These are phyloP conservation scores for Agrostemma githago DNA, from an alignment of 148 eudicot genomes.

Conservation along the genomic window DNA sequence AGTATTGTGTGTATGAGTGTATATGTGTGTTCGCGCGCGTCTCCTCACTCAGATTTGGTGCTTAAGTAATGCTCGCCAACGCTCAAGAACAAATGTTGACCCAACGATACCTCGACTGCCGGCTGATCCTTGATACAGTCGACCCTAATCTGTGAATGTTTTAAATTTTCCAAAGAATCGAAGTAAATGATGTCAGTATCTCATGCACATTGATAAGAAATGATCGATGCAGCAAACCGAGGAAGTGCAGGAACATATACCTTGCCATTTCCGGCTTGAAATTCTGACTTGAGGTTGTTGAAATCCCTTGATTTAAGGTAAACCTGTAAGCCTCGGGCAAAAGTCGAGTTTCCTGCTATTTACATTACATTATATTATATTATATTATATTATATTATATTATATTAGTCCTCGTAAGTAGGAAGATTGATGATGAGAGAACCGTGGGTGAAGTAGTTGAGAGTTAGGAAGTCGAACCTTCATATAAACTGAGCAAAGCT, in stretches of 20 bases:
- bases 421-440: background rate
- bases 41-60: conserved; percentile 19
- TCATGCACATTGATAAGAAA: background rate
- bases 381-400: no score
- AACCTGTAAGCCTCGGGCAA: conserved; percentile 44
- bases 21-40: no score
- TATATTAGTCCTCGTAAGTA: background rate
- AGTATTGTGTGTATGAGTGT: background rate
- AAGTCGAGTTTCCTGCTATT: conserved; percentile 47
- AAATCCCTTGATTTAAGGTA: conserved; percentile 69
- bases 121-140: conserved; percentile 62
- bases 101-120: conserved; percentile 45
- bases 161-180: background rate
- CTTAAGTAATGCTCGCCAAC: conserved; percentile 61
- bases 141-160: conserved; percentile 45
- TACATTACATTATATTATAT: background rate
- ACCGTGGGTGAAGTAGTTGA: background rate
- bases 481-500: conserved; percentile 47
- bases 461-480: conserved; percentile 34
- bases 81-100: conserved; percentile 60
- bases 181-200: conserved; percentile 2
- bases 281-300: conserved; percentile 56
- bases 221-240: background rate
- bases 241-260: conserved; percentile 26
- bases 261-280: conserved; percentile 73